Evolutionary conservation across 352 stramenopile species (phyloP).

Genomic region (Lagenidium sp.): DNA sequence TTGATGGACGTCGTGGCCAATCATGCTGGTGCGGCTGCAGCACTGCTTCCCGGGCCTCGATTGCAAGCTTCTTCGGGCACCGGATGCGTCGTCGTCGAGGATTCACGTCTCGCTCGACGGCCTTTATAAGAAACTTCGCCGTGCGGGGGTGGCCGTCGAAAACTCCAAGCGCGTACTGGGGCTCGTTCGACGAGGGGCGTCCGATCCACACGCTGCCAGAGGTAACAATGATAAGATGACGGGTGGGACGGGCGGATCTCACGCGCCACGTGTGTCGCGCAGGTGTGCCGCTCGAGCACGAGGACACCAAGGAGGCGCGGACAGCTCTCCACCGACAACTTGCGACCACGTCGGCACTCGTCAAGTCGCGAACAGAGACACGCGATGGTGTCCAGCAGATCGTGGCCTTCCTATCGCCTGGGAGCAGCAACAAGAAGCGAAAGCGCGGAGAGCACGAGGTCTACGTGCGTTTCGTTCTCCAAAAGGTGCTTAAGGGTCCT

Average conservation of each 20-base stretch:
- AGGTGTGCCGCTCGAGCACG: constrained; percentile 47
- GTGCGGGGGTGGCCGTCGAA: constrained; percentile 28
- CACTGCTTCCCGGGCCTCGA: constrained; percentile 61
- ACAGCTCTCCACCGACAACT: constrained; percentile 57
- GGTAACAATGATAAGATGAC: no score
- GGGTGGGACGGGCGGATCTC: no score
- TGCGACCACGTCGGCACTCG: constrained; percentile 34
- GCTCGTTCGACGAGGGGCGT: constrained; percentile 47
- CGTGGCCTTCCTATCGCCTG: constrained; percentile 49
- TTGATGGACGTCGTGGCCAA: not conserved
- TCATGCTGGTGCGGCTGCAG: constrained; percentile 13
- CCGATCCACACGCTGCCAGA: constrained; percentile 18
- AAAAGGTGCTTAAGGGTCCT: no score
- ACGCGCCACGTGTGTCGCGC: not conserved
- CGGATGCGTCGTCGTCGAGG: constrained; percentile 3
- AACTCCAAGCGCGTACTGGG: constrained; percentile 44
- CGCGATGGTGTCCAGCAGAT: constrained; percentile 29
- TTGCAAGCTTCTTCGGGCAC: constrained; percentile 24
- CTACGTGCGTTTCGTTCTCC: constrained; percentile 56
- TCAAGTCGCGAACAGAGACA: constrained; percentile 61
- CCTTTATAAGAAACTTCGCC: constrained; percentile 57
- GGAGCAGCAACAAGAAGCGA: constrained; percentile 57
- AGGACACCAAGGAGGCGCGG: constrained; percentile 51
- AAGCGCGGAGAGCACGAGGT: constrained; percentile 44
- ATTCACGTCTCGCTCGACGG: constrained; percentile 54